These are phyloP conservation scores for Pugionium cornutum DNA, from an alignment of 345 rosid species.

Conservation along the genomic window DNA sequence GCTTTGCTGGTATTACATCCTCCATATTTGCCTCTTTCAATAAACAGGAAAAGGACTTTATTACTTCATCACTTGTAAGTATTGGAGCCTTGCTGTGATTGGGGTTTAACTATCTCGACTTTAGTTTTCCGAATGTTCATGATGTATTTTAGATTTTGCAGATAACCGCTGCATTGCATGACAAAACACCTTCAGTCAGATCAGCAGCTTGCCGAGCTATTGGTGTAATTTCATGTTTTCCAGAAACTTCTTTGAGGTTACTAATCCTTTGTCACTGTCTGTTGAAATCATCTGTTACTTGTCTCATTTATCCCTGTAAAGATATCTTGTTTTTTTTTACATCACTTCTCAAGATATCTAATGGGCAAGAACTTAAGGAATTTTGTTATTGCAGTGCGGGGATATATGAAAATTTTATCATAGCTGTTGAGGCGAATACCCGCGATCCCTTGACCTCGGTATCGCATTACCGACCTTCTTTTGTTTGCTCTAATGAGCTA, in stretches of 20 bases:
- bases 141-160: slow-evolving; percentile 38
- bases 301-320: slow-evolving; percentile 10
- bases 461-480: slow-evolving; percentile 26
- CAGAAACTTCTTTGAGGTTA: slow-evolving; percentile 65
- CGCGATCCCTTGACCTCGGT: slow-evolving; percentile 72
- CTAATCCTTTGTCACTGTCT: slow-evolving; percentile 19
- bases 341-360: no score
- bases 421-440: slow-evolving; percentile 73
- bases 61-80: slow-evolving; percentile 72
- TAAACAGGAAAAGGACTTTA: slow-evolving; percentile 58
- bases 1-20: slow-evolving; percentile 94
- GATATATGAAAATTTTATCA: slow-evolving; percentile 68
- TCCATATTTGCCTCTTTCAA: slow-evolving; percentile 60
- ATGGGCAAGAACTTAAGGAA: slow-evolving; percentile 31
- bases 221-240: slow-evolving; percentile 89
- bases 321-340: not conserved
- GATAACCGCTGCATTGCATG: slow-evolving; percentile 68
- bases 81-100: slow-evolving; percentile 25
- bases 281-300: slow-evolving; percentile 19
- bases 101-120: slow-evolving; percentile 14
- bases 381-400: slow-evolving; percentile 67
- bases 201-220: slow-evolving; percentile 97
- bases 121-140: slow-evolving; percentile 23
- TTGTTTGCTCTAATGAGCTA: slow-evolving; percentile 18
- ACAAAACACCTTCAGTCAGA: slow-evolving; percentile 74